Conservation (phyloP, 1,284 basidiomycete genomes). For the Chiua sp. region DNA sequence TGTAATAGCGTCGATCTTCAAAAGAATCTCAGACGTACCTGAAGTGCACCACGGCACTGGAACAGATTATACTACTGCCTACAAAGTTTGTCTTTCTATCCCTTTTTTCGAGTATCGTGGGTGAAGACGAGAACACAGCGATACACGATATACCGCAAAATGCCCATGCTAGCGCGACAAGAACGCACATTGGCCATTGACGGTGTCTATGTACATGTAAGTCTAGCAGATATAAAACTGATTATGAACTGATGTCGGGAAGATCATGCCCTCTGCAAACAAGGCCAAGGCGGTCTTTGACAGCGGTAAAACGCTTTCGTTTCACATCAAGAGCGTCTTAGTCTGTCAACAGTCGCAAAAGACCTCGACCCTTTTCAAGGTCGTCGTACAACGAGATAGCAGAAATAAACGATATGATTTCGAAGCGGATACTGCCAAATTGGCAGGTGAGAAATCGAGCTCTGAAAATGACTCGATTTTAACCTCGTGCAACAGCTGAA, state of each 20-base stretch:
- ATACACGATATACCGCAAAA: constrained; percentile 94
- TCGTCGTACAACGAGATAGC: constrained; percentile 73
- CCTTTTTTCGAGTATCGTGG: not conserved
- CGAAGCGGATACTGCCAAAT: constrained; percentile 87
- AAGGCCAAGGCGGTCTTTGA: constrained; percentile 87
- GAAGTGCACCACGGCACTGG: constrained; percentile 60
- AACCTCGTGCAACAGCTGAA: constrained; percentile 57
- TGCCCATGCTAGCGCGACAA: constrained; percentile 91
- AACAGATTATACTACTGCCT: constrained; percentile 74
- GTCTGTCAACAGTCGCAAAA: constrained; percentile 87
- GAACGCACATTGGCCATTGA: constrained; percentile 94
- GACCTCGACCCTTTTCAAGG: constrained; percentile 84
- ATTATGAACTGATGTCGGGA: constrained; percentile 8
- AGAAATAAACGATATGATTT: constrained; percentile 96
- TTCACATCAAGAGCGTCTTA: constrained; percentile 89
- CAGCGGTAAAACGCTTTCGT: constrained; percentile 88
- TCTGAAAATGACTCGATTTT: not conserved
- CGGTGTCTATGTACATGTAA: constrained; percentile 92
- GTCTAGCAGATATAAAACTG: constrained; percentile 30
- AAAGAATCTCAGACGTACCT: constrained; percentile 79
- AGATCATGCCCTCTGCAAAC: constrained; percentile 91
- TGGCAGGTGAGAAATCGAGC: constrained; percentile 65
- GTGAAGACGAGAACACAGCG: constrained; percentile 53
- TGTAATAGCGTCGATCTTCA: constrained; percentile 86
- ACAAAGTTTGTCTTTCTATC: constrained; percentile 64